Conservation (phyloP, 2,329 filamentous ascomycete species). For the Camptophora hylomeconis region DNA sequence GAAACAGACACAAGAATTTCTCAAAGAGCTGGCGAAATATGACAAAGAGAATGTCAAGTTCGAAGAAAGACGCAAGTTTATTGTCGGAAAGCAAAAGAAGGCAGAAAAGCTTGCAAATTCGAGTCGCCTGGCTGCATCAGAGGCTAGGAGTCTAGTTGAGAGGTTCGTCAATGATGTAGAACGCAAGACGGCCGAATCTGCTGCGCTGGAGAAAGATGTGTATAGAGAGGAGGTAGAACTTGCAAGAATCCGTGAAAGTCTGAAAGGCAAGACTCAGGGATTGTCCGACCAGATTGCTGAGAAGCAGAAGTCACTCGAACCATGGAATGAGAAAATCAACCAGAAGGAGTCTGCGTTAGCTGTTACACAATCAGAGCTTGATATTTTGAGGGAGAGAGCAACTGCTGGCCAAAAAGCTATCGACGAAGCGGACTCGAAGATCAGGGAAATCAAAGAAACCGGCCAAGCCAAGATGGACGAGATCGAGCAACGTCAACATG, state of each 20-base stretch:
- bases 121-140: conserved; percentile 59
- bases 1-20: conserved; percentile 62
- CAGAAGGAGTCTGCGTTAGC: conserved; percentile 89
- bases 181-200: conserved; percentile 60
- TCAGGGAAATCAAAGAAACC: conserved; percentile 58
- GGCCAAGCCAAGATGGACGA: conserved; percentile 58
- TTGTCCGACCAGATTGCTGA: conserved; percentile 84
- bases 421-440: conserved; percentile 70
- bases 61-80: conserved; percentile 93
- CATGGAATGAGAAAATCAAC: conserved; percentile 95
- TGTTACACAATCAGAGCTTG: conserved; percentile 85
- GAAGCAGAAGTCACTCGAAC: conserved; percentile 89
- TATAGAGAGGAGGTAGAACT: conserved; percentile 71
- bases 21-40: conserved; percentile 81
- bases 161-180: conserved; percentile 69
- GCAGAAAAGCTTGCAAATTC: conserved; percentile 74
- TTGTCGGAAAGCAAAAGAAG: conserved; percentile 84
- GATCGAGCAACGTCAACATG: conserved; percentile 60
- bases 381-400: conserved; percentile 79
- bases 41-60: conserved; percentile 97
- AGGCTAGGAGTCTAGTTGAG: conserved; percentile 65
- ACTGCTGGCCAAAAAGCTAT: conserved; percentile 76
- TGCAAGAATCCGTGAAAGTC: conserved; percentile 63
- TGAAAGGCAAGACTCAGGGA: conserved; percentile 91
- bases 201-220: conserved; percentile 62